These are phyloP conservation scores for Phytopythium chamaehyphon DNA, from an alignment of 352 stramenopile species.

Conservation along the genomic window DNA sequence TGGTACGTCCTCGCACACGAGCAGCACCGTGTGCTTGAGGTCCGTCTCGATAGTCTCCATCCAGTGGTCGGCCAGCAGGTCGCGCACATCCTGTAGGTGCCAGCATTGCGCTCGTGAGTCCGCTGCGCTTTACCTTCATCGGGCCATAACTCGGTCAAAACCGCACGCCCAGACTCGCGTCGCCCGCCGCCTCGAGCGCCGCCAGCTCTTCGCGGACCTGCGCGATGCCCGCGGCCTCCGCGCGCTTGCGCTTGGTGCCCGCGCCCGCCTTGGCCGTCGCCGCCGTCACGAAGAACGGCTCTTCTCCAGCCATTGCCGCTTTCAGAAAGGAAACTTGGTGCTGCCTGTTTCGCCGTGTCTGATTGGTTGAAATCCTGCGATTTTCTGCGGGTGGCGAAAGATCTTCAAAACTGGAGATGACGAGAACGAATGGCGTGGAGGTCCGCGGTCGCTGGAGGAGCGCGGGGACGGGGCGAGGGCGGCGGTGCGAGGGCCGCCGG, in stretches of 20 bases:
- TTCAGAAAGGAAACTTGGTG: constrained; percentile 1
- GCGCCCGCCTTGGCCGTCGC: constrained; percentile 13
- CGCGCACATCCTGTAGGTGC: constrained; percentile 43
- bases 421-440: constrained; percentile 28
- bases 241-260: constrained; percentile 21
- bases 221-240: constrained; percentile 13
- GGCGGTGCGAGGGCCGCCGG: constrained; percentile 25
- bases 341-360: neutral
- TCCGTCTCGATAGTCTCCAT: constrained; percentile 51
- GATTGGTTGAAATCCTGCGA: constrained; percentile 25
- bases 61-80: constrained; percentile 62
- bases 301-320: constrained; percentile 46
- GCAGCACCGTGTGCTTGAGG: constrained; percentile 60
- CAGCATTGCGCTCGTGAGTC: too few relatives aligned
- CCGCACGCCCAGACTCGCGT: constrained; percentile 42
- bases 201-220: constrained; percentile 32
- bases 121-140: too few relatives aligned
- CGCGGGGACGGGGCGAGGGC: neutral
- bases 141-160: neutral
- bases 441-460: constrained; percentile 7
- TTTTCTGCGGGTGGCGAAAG: neutral
- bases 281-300: constrained; percentile 38
- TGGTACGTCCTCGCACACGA: constrained; percentile 67
- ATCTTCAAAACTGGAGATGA: constrained; percentile 59
- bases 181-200: constrained; percentile 28